phyloP scores from a whole-genome alignment of 257 asterid genomes.

The Primulina huaijiensis region DNA sequence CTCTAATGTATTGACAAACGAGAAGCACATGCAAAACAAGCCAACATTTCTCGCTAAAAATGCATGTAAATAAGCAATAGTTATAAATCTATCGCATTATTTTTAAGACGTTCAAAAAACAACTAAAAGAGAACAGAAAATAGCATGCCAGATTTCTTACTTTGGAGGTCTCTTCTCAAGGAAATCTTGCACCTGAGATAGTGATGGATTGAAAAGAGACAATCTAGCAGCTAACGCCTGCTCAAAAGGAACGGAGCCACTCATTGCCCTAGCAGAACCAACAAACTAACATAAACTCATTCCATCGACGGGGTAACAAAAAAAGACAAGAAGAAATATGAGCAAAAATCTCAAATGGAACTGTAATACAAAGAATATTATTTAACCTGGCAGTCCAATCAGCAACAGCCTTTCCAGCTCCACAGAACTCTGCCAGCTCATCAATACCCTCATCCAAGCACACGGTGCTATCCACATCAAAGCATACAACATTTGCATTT shows the following conservation, averaged over 20 bases:
- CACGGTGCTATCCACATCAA: constrained; percentile 96
- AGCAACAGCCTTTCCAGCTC: constrained; percentile 95
- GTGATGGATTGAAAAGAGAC: constrained; percentile 73
- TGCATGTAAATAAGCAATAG: constrained; percentile 11
- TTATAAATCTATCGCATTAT: background rate
- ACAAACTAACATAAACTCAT: constrained; percentile 15
- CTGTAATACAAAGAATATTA: background rate
- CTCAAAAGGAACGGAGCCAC: constrained; percentile 94
- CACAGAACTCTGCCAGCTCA: constrained; percentile 95
- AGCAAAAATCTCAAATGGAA: background rate
- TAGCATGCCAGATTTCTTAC: constrained; percentile 32
- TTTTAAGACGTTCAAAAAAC: background rate
- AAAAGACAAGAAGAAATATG: background rate
- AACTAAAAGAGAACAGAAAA: constrained; percentile 1
- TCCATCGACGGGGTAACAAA: constrained; percentile 3
- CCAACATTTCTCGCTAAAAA: background rate
- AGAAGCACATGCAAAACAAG: background rate
- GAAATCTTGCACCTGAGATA: constrained; percentile 71
- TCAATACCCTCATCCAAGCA: constrained; percentile 97
- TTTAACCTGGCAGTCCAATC: constrained; percentile 87
- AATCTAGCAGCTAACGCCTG: constrained; percentile 90
- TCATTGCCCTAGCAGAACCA: constrained; percentile 72
- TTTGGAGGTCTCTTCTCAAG: constrained; percentile 78
- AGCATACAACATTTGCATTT: constrained; percentile 76
- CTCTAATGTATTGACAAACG: constrained; percentile 2